Evolutionary conservation across 306 rosid species (phyloP).

Genomic region (Arachis stenosperma): DNA sequence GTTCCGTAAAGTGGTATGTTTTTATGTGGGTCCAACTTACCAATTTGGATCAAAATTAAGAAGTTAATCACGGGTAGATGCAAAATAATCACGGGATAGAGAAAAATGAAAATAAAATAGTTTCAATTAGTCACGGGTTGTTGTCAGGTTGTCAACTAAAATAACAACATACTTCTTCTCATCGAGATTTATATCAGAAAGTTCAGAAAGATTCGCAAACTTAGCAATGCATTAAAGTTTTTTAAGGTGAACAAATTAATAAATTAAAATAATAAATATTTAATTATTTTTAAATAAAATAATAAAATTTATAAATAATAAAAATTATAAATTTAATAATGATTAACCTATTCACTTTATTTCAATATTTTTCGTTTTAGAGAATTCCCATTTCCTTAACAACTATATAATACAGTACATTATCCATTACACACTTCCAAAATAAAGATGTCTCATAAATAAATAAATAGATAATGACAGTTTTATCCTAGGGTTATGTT

Average conservation of each 20-base stretch:
- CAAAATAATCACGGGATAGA: constrained; percentile 48
- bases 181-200: constrained; percentile 6
- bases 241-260: background rate
- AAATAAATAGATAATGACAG: too few relatives aligned
- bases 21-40: constrained; percentile 33
- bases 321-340: too few relatives aligned
- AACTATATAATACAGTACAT: too few relatives aligned
- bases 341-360: background rate
- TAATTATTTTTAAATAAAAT: background rate
- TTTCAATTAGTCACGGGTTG: constrained; percentile 42
- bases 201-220: constrained; percentile 15
- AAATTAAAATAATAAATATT: background rate
- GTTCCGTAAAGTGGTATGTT: background rate
- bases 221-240: background rate
- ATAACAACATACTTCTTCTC: background rate
- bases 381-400: too few relatives aligned
- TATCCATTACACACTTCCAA: too few relatives aligned
- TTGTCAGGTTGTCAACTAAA: constrained; percentile 1
- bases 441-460: too few relatives aligned
- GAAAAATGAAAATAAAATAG: background rate
- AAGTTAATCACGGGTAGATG: constrained; percentile 37
- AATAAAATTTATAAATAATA: too few relatives aligned
- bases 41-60: constrained; percentile 15
- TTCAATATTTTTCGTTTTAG: too few relatives aligned
- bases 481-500: too few relatives aligned